phyloP scores from a whole-genome alignment of 495 filamentous ascomycete species.

The Cetradonia linearis region DNA sequence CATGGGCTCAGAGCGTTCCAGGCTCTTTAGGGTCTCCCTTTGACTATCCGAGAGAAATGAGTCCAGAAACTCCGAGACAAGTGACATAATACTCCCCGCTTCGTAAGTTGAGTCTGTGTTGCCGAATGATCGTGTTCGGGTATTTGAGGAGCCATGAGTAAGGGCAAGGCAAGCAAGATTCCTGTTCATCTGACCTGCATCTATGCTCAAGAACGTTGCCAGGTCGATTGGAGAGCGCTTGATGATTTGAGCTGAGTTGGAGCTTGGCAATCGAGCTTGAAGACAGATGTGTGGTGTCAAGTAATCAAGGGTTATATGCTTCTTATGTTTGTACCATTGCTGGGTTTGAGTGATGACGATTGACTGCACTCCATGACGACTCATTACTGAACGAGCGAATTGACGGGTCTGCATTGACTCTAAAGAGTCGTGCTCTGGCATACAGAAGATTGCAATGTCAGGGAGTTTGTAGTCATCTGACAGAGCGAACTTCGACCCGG shows the following conservation, averaged over 20 bases:
- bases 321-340: slow-evolving; percentile 36
- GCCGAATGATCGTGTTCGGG: neutral
- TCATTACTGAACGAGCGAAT: slow-evolving; percentile 52
- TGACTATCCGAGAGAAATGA: slow-evolving; percentile 9
- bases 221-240: slow-evolving; percentile 61
- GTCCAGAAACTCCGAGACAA: neutral
- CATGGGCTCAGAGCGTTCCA: slow-evolving; percentile 8
- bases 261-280: slow-evolving; percentile 47
- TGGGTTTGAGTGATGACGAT: slow-evolving; percentile 58
- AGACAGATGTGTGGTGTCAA: slow-evolving; percentile 57
- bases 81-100: neutral
- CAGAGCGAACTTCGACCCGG: slow-evolving; percentile 39
- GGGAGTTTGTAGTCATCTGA: slow-evolving; percentile 52
- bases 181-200: slow-evolving; percentile 62
- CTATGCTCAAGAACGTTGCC: slow-evolving; percentile 61
- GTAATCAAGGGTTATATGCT: slow-evolving; percentile 40
- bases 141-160: slow-evolving; percentile 7
- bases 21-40: slow-evolving; percentile 4
- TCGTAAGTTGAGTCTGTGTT: neutral
- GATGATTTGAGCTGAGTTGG: slow-evolving; percentile 39
- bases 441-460: slow-evolving; percentile 60
- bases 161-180: slow-evolving; percentile 55
- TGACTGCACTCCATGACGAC: slow-evolving; percentile 52
- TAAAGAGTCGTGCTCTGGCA: slow-evolving; percentile 45
- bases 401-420: slow-evolving; percentile 40